phyloP scores from a whole-genome alignment of 345 rosid genomes.

The Arabidopsis thaliana region TAIR10.1 NC_003070.9:27953001-27953500 shows the following conservation, averaged over 20 bases:
- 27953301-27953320: not conserved
- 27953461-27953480: slow-evolving; percentile 7
- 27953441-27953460: not conserved
- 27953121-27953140: not conserved
- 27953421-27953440: not conserved
- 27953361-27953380: slow-evolving; percentile 2
- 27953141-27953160: slow-evolving; percentile 8
- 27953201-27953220: slow-evolving; percentile 44
- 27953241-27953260: slow-evolving; percentile 35
- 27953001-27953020: slow-evolving; percentile 28
- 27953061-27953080: slow-evolving; percentile 38
- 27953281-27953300: not conserved
- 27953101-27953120: not conserved
- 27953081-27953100: slow-evolving; percentile 40
- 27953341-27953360: slow-evolving; percentile 10
- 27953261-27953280: slow-evolving; percentile 36
- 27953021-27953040: slow-evolving; percentile 24
- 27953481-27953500: not conserved
- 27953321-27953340: slow-evolving; percentile 1
- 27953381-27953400: not conserved
- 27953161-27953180: slow-evolving; percentile 20
- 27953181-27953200: slow-evolving; percentile 17
- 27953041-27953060: slow-evolving; percentile 31
- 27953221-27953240: slow-evolving; percentile 35
- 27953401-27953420: no score